phyloP scores from a whole-genome alignment of 148 eudicot species.

The Cornus florida region DNA sequence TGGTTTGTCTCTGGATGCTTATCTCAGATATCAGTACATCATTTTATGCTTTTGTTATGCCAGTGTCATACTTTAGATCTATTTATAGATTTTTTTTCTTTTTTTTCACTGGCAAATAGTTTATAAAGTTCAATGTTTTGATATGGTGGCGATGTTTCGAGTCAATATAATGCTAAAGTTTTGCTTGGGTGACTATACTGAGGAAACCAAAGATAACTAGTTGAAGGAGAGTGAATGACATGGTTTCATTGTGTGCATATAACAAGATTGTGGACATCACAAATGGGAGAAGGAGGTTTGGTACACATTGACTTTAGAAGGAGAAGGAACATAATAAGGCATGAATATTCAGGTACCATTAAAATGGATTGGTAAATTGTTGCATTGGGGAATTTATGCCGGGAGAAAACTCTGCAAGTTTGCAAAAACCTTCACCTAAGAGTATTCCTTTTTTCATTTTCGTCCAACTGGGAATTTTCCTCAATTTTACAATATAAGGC shows the following conservation, averaged over 20 bases:
- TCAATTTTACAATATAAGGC: no score
- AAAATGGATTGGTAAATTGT: not conserved
- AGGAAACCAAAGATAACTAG: not conserved
- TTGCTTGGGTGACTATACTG: not conserved
- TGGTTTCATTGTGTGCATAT: not conserved
- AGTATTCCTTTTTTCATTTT: no score
- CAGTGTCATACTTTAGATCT: slow-evolving; percentile 6
- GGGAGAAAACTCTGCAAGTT: no score
- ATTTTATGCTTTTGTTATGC: not conserved
- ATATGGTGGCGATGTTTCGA: not conserved
- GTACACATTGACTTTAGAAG: not conserved
- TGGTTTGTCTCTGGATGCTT: slow-evolving; percentile 38
- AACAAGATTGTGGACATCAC: not conserved
- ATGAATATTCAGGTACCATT: not conserved
- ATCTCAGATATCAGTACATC: not conserved
- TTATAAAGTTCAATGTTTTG: not conserved
- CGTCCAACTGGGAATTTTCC: no score
- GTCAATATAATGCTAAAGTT: not conserved
- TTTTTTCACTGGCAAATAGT: not conserved
- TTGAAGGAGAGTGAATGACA: not conserved
- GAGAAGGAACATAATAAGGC: not conserved
- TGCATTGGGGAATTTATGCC: no score
- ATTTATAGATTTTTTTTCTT: not conserved
- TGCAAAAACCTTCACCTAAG: no score
- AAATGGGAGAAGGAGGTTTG: not conserved